These are phyloP conservation scores for Tulasnella sp. DNA, from an alignment of 768 basidiomycete species.

Conservation along the genomic window DNA sequence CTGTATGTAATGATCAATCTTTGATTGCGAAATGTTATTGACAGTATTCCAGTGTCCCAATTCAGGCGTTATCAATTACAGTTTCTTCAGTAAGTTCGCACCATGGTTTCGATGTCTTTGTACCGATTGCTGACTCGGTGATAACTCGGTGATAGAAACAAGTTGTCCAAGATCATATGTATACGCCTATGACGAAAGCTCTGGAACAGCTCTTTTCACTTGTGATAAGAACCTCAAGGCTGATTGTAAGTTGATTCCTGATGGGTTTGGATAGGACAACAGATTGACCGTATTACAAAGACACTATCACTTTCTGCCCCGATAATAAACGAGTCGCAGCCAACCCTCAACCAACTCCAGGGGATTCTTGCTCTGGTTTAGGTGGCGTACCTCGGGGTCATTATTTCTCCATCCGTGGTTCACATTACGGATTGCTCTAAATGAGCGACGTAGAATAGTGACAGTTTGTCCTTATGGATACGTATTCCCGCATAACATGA, in stretches of 20 bases:
- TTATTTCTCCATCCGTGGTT: too few relatives aligned
- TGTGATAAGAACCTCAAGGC: slow-evolving; percentile 2
- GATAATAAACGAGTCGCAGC: too few relatives aligned
- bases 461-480: too few relatives aligned
- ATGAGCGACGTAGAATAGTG: too few relatives aligned
- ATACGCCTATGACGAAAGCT: slow-evolving; percentile 18
- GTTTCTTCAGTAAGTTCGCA: slow-evolving; percentile 16
- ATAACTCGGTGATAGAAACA: background rate
- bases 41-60: slow-evolving; percentile 18
- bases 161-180: slow-evolving; percentile 16
- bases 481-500: too few relatives aligned
- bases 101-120: background rate
- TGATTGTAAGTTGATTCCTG: slow-evolving; percentile 7
- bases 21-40: too few relatives aligned
- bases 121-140: background rate
- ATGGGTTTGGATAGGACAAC: background rate
- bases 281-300: background rate
- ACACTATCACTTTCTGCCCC: slow-evolving; percentile 17
- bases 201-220: slow-evolving; percentile 16
- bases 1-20: too few relatives aligned
- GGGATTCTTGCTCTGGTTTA: too few relatives aligned
- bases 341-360: too few relatives aligned
- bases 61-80: slow-evolving; percentile 15
- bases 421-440: too few relatives aligned
- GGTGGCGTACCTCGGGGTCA: too few relatives aligned